Conservation (phyloP, 2,329 filamentous ascomycete genomes). For the Colletotrichum costaricense region DNA sequence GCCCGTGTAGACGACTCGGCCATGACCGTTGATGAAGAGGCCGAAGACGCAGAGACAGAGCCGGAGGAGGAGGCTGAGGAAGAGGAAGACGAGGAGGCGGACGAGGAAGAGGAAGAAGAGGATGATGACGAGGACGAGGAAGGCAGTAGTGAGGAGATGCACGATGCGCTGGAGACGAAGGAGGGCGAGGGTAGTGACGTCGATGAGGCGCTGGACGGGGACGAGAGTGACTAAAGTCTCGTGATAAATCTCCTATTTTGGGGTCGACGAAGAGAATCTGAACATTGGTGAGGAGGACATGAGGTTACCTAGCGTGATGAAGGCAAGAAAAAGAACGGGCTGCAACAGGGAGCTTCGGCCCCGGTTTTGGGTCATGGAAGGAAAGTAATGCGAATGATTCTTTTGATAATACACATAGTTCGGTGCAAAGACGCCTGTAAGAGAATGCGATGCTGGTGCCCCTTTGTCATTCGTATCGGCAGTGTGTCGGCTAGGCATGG, state of each 20-base stretch:
- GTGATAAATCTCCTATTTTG: background rate
- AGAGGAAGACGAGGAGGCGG: conserved; percentile 57
- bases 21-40: conserved; percentile 45
- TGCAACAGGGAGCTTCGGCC: background rate
- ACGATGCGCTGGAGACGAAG: conserved; percentile 64
- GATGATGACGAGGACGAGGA: conserved; percentile 62
- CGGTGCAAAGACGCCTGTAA: background rate
- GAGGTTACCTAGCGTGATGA: background rate
- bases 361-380: background rate
- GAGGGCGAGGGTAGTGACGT: conserved; percentile 60
- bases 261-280: background rate
- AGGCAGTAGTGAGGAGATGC: conserved; percentile 64
- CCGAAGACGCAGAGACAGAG: conserved; percentile 55
- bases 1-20: conserved; percentile 58
- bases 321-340: background rate
- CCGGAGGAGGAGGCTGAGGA: conserved; percentile 60
- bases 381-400: background rate
- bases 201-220: conserved; percentile 72
- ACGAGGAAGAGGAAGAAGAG: conserved; percentile 55
- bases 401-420: background rate
- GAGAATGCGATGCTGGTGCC: background rate
- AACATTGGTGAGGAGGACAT: background rate
- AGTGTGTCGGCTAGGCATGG: background rate
- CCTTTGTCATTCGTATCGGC: background rate
- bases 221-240: conserved; percentile 64